Percentiles rank a stretch among this genome's conserved stretches.
Conservation (phyloP, 1,139 yeast species). For the Magnusiomyces starmeri region DNA sequence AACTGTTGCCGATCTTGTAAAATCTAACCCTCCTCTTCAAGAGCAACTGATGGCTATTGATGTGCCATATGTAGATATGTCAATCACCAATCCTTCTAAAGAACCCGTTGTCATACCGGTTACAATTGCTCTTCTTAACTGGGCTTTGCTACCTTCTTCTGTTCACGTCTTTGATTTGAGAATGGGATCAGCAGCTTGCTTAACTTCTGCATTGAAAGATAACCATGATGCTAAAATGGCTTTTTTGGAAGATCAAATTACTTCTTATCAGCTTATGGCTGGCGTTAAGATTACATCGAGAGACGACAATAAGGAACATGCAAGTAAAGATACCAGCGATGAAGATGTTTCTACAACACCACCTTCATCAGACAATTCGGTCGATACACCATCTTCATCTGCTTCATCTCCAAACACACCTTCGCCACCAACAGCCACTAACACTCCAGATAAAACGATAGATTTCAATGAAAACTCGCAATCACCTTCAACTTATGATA, state of each 20-base stretch:
- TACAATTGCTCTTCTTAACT: conserved; percentile 63
- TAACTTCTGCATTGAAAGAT: conserved; percentile 61
- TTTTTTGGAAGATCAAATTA: conserved; percentile 60
- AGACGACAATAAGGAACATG: conserved; percentile 3
- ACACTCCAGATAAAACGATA: conserved; percentile 5
- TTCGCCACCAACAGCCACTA: conserved; percentile 10
- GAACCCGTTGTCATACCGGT: conserved; percentile 49
- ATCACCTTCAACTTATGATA: conserved; percentile 11
- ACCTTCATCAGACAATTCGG: background rate
- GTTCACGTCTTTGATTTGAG: conserved; percentile 80
- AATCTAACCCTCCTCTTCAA: conserved; percentile 58
- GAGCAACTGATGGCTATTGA: conserved; percentile 68
- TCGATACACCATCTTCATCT: background rate
- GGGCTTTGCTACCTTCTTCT: conserved; percentile 74
- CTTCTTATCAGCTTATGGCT: conserved; percentile 34
- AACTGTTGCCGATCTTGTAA: conserved; percentile 70
- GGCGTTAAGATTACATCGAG: conserved; percentile 14
- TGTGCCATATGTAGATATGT: conserved; percentile 85
- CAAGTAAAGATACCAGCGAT: conserved; percentile 9
- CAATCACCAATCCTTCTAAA: conserved; percentile 43
- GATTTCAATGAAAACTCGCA: conserved; percentile 1
- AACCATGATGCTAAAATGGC: conserved; percentile 53
- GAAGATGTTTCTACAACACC: conserved; percentile 11
- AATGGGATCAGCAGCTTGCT: conserved; percentile 57
- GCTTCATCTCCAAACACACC: background rate